Evolutionary conservation across 176 grass and related monocot species (phyloP), one percentile per base, ranked within the genome.

Genomic region (Ananas comosus): DNA sequence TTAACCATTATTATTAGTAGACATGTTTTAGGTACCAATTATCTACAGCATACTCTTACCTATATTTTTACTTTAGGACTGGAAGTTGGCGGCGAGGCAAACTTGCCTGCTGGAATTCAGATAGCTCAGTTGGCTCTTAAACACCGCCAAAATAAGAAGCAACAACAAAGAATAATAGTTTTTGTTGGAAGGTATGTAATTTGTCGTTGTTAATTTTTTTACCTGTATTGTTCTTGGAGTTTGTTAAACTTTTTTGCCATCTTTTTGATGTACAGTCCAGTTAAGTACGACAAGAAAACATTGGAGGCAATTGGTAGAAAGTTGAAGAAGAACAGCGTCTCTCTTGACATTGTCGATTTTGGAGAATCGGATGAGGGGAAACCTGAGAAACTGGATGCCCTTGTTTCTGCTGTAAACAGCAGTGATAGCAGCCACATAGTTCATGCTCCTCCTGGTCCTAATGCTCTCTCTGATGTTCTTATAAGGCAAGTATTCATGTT

Each of bases 121-220:
- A 82, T 99, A 61, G 95, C 95, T 68, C 95, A 99, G 59, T 80
- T 99, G 70, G 90, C 95, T 0, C 85, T 99, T 12, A 99, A 99
- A 75, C 95, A 99, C 68, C 86, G 95, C 61, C 95, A 99, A 78
- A 99, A 99, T 68, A 99, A 99, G 83, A 99, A 85, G 75, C 95
- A 99, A 33, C 90, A 91, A 65, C 95, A 99, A 79, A 81, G 95
- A 65, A 99, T 99, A 65, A 91, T 99, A 75, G 95, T 87, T 71
- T 99, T 99, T 72, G 83, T 90, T 19, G 95, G 95, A 88, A 99
- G 94, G 94, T 99, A 91, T 51, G 6, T 1, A 2, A 53, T 22
- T 4, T 56, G 53, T 80, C 73, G 22, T 3, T 75, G 16, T 53
- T 53, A 9, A 58, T 27, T 29, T 67, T 63, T 63, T 54, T 74